Evolutionary conservation across 768 basidiomycete genomes (phyloP).

Genomic region (Lentinula edodes): DNA sequence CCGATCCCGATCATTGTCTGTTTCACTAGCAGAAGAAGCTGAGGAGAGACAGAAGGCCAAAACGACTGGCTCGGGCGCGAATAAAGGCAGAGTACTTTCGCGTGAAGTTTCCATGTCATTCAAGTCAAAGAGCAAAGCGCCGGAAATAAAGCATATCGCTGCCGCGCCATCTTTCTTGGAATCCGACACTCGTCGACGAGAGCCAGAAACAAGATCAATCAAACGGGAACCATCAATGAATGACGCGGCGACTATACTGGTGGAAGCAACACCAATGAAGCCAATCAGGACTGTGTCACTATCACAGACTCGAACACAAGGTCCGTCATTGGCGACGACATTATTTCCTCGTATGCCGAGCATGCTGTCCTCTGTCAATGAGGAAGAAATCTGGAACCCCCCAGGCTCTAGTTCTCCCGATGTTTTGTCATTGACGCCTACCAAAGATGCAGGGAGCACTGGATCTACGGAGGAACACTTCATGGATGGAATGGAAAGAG

Average conservation of each 20-base stretch:
- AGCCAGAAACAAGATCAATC: constrained; percentile 1
- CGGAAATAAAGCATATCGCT: not conserved
- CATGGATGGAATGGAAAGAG: not conserved
- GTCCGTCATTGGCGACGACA: constrained; percentile 5
- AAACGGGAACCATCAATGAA: not conserved
- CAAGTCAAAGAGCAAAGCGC: constrained; percentile 9
- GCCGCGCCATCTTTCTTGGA: constrained; percentile 12
- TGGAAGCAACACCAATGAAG: constrained; percentile 52
- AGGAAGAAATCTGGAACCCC: constrained; percentile 34
- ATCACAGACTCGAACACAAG: constrained; percentile 6
- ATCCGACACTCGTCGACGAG: constrained; percentile 13
- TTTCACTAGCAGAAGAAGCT: constrained; percentile 64
- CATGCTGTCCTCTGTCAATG: constrained; percentile 14
- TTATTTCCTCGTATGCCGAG: not conserved
- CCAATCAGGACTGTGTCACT: constrained; percentile 15
- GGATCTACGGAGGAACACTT: not conserved
- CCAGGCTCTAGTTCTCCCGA: constrained; percentile 36
- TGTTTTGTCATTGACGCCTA: constrained; percentile 24
- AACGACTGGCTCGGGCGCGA: constrained; percentile 27
- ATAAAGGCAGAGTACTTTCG: constrained; percentile 47
- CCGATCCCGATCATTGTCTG: constrained; percentile 58
- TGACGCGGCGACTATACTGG: constrained; percentile 35
- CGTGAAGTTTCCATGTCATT: constrained; percentile 73
- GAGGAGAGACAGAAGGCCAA: constrained; percentile 31
- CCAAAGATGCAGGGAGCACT: not conserved